Evolutionary conservation across 2,329 filamentous ascomycete species (phyloP).

Genomic region (Apiospora saccharicola): DNA sequence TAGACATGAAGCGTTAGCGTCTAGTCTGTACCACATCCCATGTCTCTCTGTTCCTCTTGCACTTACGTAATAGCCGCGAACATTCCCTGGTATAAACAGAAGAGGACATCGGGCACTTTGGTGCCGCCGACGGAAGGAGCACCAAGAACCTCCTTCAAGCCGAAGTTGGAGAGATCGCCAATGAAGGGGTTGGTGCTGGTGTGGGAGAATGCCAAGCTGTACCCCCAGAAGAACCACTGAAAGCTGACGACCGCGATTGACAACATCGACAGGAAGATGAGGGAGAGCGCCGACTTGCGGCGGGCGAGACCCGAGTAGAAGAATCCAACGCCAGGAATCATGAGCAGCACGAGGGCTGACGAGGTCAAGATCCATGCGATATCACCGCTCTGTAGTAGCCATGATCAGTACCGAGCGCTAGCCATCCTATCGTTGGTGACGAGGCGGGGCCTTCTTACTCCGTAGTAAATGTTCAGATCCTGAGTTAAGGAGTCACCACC

Average conservation of each 20-base stretch:
- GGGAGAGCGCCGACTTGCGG: constrained; percentile 85
- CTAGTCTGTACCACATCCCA: not conserved
- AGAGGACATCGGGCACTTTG: constrained; percentile 81
- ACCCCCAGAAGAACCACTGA: constrained; percentile 98
- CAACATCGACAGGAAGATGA: constrained; percentile 87
- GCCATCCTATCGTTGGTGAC: constrained; percentile 29
- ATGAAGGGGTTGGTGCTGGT: constrained; percentile 75
- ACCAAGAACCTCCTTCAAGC: constrained; percentile 78
- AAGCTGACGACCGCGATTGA: constrained; percentile 81
- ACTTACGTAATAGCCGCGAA: constrained; percentile 87
- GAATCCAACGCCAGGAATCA: constrained; percentile 94
- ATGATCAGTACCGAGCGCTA: constrained; percentile 23
- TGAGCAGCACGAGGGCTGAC: constrained; percentile 83
- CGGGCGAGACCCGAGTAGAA: constrained; percentile 93
- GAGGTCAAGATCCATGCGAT: constrained; percentile 82
- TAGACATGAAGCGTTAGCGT: not conserved
- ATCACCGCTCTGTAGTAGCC: constrained; percentile 70
- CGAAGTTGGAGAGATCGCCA: constrained; percentile 82
- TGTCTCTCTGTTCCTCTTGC: not conserved
- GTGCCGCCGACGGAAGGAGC: constrained; percentile 76
- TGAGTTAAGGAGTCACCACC: constrained; percentile 63
- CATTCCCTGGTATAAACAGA: constrained; percentile 89
- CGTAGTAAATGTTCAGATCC: constrained; percentile 79
- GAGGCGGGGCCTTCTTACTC: constrained; percentile 23
- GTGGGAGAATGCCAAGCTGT: constrained; percentile 85